These are phyloP conservation scores for Xylaria sp. DNA, from an alignment of 2,329 filamentous ascomycete species.

Conservation along the genomic window DNA sequence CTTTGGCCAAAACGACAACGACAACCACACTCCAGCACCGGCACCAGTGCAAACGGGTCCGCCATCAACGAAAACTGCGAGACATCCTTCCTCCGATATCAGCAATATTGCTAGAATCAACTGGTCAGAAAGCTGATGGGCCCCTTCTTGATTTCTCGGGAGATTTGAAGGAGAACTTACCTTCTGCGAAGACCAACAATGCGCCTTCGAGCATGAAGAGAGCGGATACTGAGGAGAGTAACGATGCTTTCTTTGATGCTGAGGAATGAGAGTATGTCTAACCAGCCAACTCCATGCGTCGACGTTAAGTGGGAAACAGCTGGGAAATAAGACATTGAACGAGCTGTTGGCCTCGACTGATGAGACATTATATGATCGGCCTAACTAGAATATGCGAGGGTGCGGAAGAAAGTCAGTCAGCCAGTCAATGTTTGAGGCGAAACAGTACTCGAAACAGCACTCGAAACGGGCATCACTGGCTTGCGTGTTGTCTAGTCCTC, in stretches of 20 bases:
- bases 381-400: no score
- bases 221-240: slow-evolving; percentile 45
- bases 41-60: slow-evolving; percentile 1
- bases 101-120: slow-evolving; percentile 52
- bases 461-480: background rate
- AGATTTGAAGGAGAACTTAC: slow-evolving; percentile 59
- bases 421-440: no score
- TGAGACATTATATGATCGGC: background rate
- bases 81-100: slow-evolving; percentile 44
- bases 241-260: slow-evolving; percentile 50
- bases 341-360: background rate
- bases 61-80: background rate
- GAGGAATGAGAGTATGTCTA: slow-evolving; percentile 31
- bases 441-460: no score
- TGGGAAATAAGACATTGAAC: background rate
- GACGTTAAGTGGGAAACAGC: background rate
- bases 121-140: slow-evolving; percentile 54
- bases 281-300: background rate
- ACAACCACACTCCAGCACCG: slow-evolving; percentile 33
- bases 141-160: slow-evolving; percentile 62
- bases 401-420: no score
- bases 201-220: slow-evolving; percentile 37
- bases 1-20: slow-evolving; percentile 56
- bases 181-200: slow-evolving; percentile 33
- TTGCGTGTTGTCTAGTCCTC: background rate